Conservation (phyloP, 2,329 filamentous ascomycete species). For the Graphiopsis chlorocephala region DNA sequence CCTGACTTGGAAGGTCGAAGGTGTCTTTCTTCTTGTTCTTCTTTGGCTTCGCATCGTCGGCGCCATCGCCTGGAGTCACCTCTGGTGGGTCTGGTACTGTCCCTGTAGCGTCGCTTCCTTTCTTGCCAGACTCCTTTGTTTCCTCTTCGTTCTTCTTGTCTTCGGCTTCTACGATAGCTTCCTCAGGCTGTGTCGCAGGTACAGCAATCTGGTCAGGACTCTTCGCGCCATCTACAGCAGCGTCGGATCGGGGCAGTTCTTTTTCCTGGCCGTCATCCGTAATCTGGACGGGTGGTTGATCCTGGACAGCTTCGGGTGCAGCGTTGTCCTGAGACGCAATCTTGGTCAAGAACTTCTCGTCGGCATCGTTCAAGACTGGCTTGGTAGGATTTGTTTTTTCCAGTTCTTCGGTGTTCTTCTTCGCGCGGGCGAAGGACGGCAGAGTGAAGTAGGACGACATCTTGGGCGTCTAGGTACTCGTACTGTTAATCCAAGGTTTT, state of each 20-base stretch:
- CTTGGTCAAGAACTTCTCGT: constrained; percentile 55
- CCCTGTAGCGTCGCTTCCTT: background rate
- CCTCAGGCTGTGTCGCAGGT: constrained; percentile 33
- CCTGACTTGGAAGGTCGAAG: constrained; percentile 36
- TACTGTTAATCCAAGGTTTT: background rate
- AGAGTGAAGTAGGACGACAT: constrained; percentile 35
- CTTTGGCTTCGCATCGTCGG: constrained; percentile 25
- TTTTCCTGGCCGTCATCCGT: constrained; percentile 35
- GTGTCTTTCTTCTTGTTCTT: constrained; percentile 29
- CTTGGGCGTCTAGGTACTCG: background rate
- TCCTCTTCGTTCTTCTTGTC: constrained; percentile 18
- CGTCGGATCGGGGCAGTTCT: constrained; percentile 27
- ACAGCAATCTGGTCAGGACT: constrained; percentile 25
- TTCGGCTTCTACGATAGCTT: constrained; percentile 34
- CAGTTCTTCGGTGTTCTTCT: constrained; percentile 37
- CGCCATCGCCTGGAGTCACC: constrained; percentile 21
- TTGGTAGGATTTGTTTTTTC: constrained; percentile 36
- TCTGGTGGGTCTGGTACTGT: constrained; percentile 28
- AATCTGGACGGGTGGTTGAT: constrained; percentile 25
- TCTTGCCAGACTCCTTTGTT: constrained; percentile 25
- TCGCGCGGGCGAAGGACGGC: constrained; percentile 35
- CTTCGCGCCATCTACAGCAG: constrained; percentile 22
- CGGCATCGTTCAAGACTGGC: constrained; percentile 58
- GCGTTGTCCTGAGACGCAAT: constrained; percentile 45
- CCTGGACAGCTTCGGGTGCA: constrained; percentile 42